phyloP scores from a whole-genome alignment of 2,329 filamentous ascomycete species.

The Paramyrothecium roridum region DNA sequence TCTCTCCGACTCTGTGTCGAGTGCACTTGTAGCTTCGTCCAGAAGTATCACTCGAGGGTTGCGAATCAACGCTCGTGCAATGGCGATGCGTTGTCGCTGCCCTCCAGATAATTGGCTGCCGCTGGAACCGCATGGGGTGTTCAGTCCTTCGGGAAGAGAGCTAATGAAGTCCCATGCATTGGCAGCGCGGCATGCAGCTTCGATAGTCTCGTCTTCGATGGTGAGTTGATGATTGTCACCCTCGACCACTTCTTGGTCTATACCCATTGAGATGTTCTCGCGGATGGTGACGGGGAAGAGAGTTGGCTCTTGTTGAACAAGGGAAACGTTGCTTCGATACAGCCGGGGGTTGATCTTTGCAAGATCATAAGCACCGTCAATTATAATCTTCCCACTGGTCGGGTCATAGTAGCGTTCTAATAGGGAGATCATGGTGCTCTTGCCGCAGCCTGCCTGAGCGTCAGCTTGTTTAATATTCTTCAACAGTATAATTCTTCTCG shows the following conservation, averaged over 20 bases:
- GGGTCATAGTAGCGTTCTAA: conserved; percentile 40
- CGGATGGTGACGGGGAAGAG: conserved; percentile 77
- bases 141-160: background rate
- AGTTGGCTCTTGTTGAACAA: conserved; percentile 55
- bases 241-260: background rate
- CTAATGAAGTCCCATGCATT: background rate
- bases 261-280: conserved; percentile 65
- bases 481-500: too few relatives aligned
- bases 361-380: conserved; percentile 35
- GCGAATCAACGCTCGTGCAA: background rate
- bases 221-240: background rate
- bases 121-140: background rate
- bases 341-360: conserved; percentile 37
- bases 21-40: background rate
- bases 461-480: background rate
- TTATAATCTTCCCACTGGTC: conserved; percentile 36
- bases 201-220: background rate
- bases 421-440: conserved; percentile 54
- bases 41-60: background rate
- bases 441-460: conserved; percentile 47
- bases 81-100: background rate
- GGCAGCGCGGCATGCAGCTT: background rate
- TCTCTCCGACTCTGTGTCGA: background rate
- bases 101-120: background rate
- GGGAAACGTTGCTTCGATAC: conserved; percentile 45